These are phyloP conservation scores for Guadua angustifolia DNA, from an alignment of 176 grass and related monocot species.

Conservation along the genomic window DNA sequence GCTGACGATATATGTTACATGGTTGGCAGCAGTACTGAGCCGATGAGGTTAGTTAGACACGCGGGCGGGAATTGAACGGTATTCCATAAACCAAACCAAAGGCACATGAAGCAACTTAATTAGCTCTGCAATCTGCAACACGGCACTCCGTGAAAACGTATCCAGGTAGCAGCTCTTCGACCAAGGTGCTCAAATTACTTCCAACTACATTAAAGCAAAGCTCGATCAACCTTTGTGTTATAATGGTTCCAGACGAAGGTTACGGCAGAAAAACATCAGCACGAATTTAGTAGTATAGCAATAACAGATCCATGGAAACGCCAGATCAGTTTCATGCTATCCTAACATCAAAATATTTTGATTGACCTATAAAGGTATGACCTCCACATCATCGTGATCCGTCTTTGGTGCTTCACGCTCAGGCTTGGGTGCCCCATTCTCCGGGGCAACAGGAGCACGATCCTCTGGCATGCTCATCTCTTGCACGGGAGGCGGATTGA, in stretches of 20 bases:
- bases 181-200: neutral
- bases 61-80: too few relatives aligned
- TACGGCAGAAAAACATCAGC: neutral
- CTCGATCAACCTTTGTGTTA: neutral
- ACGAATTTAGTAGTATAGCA: neutral
- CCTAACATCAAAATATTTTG: slow-evolving; percentile 21
- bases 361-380: slow-evolving; percentile 63
- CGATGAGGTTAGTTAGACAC: too few relatives aligned
- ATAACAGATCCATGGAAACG: neutral
- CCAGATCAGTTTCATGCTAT: slow-evolving; percentile 20
- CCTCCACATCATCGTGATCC: slow-evolving; percentile 61
- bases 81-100: too few relatives aligned
- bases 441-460: neutral
- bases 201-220: slow-evolving; percentile 21
- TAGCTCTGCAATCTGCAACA: too few relatives aligned
- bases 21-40: too few relatives aligned
- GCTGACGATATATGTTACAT: too few relatives aligned
- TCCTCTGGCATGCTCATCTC: slow-evolving; percentile 71
- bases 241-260: neutral
- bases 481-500: slow-evolving; percentile 80
- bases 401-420: slow-evolving; percentile 36
- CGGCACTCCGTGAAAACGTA: too few relatives aligned
- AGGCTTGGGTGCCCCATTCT: slow-evolving; percentile 41
- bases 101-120: too few relatives aligned
- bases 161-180: neutral